These are phyloP conservation scores for Phytopythium sindhum DNA, from an alignment of 352 stramenopile species.

Conservation along the genomic window DNA sequence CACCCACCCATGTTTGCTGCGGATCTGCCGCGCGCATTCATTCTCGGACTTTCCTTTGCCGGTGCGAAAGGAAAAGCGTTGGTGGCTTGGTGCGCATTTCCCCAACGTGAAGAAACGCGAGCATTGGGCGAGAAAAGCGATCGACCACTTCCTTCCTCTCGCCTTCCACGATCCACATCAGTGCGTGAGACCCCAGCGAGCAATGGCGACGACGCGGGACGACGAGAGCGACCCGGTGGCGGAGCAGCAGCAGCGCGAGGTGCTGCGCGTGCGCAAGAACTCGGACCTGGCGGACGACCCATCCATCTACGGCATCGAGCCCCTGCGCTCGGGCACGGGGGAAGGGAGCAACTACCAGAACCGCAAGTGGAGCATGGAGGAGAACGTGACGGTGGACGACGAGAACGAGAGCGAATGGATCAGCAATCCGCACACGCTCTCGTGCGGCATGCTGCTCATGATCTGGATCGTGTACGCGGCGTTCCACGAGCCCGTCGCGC, in stretches of 20 bases:
- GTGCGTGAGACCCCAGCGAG: background rate
- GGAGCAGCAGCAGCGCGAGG: constrained; percentile 38
- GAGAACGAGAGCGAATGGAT: constrained; percentile 79
- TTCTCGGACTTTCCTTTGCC: constrained; percentile 2
- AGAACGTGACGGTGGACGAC: constrained; percentile 70
- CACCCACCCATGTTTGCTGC: background rate
- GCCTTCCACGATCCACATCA: background rate
- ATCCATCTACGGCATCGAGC: constrained; percentile 41
- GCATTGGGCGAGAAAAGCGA: background rate
- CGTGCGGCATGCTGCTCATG: constrained; percentile 75
- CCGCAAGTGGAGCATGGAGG: constrained; percentile 83
- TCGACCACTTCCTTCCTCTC: background rate
- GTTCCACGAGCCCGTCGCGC: constrained; percentile 51
- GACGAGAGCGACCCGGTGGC: constrained; percentile 10
- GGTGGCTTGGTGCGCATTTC: constrained; percentile 2
- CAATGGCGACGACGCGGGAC: constrained; percentile 16
- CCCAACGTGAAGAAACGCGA: background rate
- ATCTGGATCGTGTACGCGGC: constrained; percentile 84
- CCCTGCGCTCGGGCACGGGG: background rate
- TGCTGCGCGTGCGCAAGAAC: constrained; percentile 51
- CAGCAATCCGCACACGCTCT: constrained; percentile 81
- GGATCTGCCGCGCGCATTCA: background rate
- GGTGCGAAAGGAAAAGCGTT: no score
- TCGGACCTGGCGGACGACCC: constrained; percentile 45
- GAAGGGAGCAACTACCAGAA: constrained; percentile 65